Evolutionary conservation across 2,329 filamentous ascomycete species (phyloP).

Genomic region (Sclerotinia glacialis): DNA sequence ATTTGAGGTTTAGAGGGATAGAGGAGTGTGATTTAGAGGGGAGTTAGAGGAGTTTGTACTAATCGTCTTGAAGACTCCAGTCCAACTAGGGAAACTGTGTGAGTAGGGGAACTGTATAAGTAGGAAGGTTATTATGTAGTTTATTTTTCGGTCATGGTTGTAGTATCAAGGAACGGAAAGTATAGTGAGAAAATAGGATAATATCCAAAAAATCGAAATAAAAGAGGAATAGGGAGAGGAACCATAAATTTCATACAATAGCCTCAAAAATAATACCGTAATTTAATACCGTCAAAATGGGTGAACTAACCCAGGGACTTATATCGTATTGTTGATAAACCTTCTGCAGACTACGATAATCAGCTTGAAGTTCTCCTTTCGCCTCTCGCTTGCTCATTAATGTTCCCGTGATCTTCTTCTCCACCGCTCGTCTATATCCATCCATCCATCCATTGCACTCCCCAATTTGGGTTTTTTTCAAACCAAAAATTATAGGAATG

Average conservation of each 20-base stretch:
- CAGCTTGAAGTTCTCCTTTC: neutral
- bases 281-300: too few species aligned
- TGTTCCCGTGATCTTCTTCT: too few species aligned
- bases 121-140: too few species aligned
- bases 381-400: neutral
- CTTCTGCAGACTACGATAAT: neutral
- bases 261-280: neutral
- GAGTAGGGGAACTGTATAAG: too few species aligned
- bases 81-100: slow-evolving; percentile 5
- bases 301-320: neutral
- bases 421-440: too few species aligned
- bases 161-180: neutral
- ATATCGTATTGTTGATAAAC: slow-evolving; percentile 12
- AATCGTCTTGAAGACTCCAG: slow-evolving; percentile 17
- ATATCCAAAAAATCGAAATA: too few species aligned
- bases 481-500: too few species aligned
- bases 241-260: neutral
- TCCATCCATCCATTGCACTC: too few species aligned
- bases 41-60: neutral
- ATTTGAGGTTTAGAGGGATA: neutral
- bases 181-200: too few species aligned
- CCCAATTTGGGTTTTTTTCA: too few species aligned
- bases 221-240: neutral
- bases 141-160: neutral
- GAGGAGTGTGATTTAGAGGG: neutral